These are phyloP conservation scores for Cladophialophora yegresii DNA, from an alignment of 2,329 filamentous ascomycete species.

Conservation along the genomic window DNA sequence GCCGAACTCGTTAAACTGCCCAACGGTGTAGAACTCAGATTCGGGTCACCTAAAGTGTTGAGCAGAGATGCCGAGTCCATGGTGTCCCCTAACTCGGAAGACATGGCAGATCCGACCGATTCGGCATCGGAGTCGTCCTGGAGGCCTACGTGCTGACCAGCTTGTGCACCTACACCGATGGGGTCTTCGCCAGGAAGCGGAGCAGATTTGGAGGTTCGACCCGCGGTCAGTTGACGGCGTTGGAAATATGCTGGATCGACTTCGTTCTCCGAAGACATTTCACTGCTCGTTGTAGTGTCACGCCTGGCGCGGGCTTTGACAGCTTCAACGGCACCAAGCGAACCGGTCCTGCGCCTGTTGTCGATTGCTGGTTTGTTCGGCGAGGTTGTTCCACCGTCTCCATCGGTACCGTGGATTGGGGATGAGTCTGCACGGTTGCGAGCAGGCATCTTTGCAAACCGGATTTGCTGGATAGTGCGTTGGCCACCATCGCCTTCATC, in stretches of 20 bases:
- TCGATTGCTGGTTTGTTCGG: constrained; percentile 55
- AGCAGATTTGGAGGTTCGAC: constrained; percentile 42
- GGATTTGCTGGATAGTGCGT: constrained; percentile 81
- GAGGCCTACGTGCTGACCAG: constrained; percentile 33
- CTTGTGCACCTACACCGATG: constrained; percentile 15
- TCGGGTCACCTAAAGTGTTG: constrained; percentile 52
- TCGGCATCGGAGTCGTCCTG: constrained; percentile 52
- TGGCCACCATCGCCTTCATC: constrained; percentile 56
- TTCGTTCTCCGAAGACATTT: constrained; percentile 67
- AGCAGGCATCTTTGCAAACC: constrained; percentile 94
- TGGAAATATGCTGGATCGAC: constrained; percentile 55
- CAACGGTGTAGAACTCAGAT: constrained; percentile 47
- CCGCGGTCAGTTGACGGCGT: constrained; percentile 54
- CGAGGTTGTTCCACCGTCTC: constrained; percentile 57
- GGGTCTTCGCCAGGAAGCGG: constrained; percentile 20
- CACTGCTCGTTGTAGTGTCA: constrained; percentile 66
- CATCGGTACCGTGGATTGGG: constrained; percentile 64
- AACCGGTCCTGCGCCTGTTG: constrained; percentile 55
- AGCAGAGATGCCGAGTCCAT: constrained; percentile 61
- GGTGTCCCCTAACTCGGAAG: constrained; percentile 58
- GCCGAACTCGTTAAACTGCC: constrained; percentile 37
- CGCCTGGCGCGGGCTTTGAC: constrained; percentile 57
- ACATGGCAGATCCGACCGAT: constrained; percentile 53
- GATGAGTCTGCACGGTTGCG: constrained; percentile 84
- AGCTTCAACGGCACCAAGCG: constrained; percentile 57